Evolutionary conservation across 1,139 yeast species (phyloP), one percentile per base, ranked within the genome.

Genomic region (Sporopachydermia cereana): DNA sequence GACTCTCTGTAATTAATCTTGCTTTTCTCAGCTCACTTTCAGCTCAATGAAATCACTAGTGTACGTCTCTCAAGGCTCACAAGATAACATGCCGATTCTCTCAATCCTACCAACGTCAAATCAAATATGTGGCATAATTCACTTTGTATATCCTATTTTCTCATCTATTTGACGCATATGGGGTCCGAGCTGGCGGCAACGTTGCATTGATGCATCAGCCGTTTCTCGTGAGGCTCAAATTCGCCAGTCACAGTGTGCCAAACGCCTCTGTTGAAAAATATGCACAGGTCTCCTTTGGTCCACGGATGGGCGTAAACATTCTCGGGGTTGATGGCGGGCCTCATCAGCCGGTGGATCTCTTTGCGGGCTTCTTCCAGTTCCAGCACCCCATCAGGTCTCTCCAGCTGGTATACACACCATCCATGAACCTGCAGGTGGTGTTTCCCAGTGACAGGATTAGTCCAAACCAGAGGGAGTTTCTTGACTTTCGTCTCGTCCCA

Each of bases 231-330:
- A 23, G 72, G 71, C 23, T 76, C 80, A 62, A 85, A 80, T 60
- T 84, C 94, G 45, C 95, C 95, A 23, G 95, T 84, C 34, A 85
- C 95, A 3, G 91, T 77, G 59, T 85, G 95, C 81, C 88, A 81
- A 12, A 85, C 91, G 41, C 95, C 95, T 59, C 89, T 74, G 68
- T 85, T 85, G 65, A 70, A 84, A 68, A 85, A 85, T 48, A 85
- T 78, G 29, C 84, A 93, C 58, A 85, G 71, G 56, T 85, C 95
- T 46, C 95, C 95, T 53, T 78, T 74, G 39, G 67, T 66, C 95
- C 95, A 85, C 42, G 76, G 75, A 59, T 85, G 95, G 2, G 89
- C 84, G 61, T 84, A 83, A 12, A 85, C 79, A 45, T 78, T 62
- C 48, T 75, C 59, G 18, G 95, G 89, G 3, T 81, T 63, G 53